Conservation (phyloP, 129 eudicot species). For the Flaveria sonorensis region DNA sequence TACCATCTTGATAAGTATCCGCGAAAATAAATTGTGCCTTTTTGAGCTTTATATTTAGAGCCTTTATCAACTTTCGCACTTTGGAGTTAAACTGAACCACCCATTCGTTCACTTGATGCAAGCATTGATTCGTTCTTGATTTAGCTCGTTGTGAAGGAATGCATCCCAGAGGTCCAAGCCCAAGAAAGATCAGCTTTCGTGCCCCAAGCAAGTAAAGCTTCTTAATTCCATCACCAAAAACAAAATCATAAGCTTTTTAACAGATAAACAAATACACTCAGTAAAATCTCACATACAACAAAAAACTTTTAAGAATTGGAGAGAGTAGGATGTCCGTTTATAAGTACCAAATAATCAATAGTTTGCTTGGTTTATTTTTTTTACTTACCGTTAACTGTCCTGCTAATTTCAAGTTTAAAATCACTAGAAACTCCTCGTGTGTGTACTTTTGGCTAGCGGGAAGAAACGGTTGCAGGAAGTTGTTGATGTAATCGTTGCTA, state of each 20-base stretch:
- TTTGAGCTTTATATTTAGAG: conserved; percentile 53
- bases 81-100: conserved; percentile 62
- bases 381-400: conserved; percentile 61
- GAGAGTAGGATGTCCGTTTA: too few species aligned
- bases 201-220: conserved; percentile 78
- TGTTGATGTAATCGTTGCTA: conserved; percentile 89
- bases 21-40: conserved; percentile 60
- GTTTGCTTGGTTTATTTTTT: background rate
- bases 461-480: conserved; percentile 78
- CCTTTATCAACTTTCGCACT: conserved; percentile 50
- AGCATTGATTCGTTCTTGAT: conserved; percentile 58
- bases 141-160: conserved; percentile 88
- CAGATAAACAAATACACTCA: too few species aligned
- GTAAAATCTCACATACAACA: too few species aligned
- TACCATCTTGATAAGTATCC: conserved; percentile 66
- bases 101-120: conserved; percentile 69
- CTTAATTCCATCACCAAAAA: conserved; percentile 32
- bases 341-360: too few species aligned
- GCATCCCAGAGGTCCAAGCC: conserved; percentile 92
- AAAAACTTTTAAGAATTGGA: too few species aligned
- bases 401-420: conserved; percentile 57
- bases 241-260: background rate
- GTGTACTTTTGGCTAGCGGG: conserved; percentile 67
- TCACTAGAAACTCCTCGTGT: conserved; percentile 63
- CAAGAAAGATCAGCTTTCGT: conserved; percentile 74